Conservation (phyloP, 2,329 filamentous ascomycete species). For the Pezicula neosporulosa region DNA sequence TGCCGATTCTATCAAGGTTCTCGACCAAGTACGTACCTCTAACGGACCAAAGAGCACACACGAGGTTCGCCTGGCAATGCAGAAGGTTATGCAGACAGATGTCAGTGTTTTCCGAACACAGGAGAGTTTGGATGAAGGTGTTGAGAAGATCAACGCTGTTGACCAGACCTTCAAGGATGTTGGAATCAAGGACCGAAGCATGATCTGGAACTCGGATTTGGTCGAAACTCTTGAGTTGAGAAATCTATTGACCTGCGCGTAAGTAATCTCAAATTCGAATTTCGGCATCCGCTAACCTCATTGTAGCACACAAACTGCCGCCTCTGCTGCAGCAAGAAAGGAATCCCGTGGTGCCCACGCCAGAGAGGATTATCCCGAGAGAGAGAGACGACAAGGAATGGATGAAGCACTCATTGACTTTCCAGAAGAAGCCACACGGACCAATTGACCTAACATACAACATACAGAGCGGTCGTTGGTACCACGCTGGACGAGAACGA, state of each 20-base stretch:
- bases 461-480: constrained; percentile 79
- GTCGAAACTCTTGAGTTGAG: constrained; percentile 94
- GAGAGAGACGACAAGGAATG: constrained; percentile 93
- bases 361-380: constrained; percentile 92
- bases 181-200: constrained; percentile 95
- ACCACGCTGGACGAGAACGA: constrained; percentile 90
- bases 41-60: constrained; percentile 83
- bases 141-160: constrained; percentile 80
- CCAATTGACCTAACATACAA: constrained; percentile 81
- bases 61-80: constrained; percentile 88
- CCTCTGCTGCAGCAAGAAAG: constrained; percentile 87
- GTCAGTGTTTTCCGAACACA: constrained; percentile 96
- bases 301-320: constrained; percentile 79
- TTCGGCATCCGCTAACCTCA: constrained; percentile 3
- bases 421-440: constrained; percentile 89
- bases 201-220: constrained; percentile 99
- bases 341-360: constrained; percentile 97
- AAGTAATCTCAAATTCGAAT: constrained; percentile 36
- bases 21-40: constrained; percentile 82
- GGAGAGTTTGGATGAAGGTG: constrained; percentile 89
- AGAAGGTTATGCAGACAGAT: constrained; percentile 97
- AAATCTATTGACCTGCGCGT: constrained; percentile 95
- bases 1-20: constrained; percentile 78
- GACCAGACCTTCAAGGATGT: constrained; percentile 78
- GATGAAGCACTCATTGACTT: constrained; percentile 99